Evolutionary conservation across 2,329 filamentous ascomycete species (phyloP).

Genomic region (Colletotrichum coccodes): DNA sequence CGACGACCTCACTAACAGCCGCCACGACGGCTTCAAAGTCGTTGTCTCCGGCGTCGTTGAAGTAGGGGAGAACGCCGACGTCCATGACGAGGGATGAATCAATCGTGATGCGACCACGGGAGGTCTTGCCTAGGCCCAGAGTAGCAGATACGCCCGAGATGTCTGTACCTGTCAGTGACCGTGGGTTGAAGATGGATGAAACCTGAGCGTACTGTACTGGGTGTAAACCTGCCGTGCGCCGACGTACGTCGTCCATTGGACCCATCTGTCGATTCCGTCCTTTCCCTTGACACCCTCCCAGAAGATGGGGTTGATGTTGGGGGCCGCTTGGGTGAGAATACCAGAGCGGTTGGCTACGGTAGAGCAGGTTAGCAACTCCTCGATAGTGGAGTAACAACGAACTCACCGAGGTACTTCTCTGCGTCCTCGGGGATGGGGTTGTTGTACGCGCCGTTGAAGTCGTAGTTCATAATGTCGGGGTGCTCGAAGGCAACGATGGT

Average conservation of each 20-base stretch:
- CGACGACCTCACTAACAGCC: background rate
- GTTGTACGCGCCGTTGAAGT: background rate
- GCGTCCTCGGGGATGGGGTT: background rate
- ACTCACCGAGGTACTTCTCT: background rate
- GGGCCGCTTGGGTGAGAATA: background rate
- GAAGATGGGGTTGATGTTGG: background rate
- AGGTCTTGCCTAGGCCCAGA: background rate
- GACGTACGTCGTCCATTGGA: background rate
- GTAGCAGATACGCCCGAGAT: background rate
- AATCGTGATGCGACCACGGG: background rate
- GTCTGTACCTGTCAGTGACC: background rate
- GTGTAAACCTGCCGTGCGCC: background rate
- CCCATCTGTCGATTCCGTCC: background rate
- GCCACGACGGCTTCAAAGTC: background rate
- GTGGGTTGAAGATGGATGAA: background rate
- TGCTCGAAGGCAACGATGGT: background rate
- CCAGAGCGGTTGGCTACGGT: background rate
- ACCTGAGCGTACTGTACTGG: background rate
- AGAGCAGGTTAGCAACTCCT: background rate
- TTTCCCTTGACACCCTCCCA: background rate
- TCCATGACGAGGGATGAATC: background rate
- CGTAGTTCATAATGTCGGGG: background rate
- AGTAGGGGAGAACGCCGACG: background rate
- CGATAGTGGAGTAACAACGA: background rate
- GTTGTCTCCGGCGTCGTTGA: background rate